phyloP scores from a whole-genome alignment of 2,329 filamentous ascomycete species.

The Sporothrix brasiliensis region DNA sequence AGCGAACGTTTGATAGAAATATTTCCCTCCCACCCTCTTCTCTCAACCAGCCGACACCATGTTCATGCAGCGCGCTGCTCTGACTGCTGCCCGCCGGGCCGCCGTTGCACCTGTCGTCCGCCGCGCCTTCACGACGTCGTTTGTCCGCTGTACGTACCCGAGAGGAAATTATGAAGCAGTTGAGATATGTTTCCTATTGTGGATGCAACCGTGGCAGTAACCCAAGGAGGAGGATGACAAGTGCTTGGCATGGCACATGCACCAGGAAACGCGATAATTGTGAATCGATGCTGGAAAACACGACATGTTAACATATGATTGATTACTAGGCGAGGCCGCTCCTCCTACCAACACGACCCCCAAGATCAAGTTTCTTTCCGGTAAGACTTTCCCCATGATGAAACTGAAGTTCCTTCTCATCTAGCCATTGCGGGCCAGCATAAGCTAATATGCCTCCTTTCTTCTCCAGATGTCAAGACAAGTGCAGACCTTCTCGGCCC shows the following conservation, averaged over 20 bases:
- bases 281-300: not conserved
- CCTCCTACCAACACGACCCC: constrained; percentile 35
- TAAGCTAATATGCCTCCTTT: not conserved
- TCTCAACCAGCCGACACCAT: constrained; percentile 43
- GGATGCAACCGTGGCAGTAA: not conserved
- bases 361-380: constrained; percentile 49
- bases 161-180: not conserved
- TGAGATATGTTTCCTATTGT: not conserved
- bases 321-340: constrained; percentile 43
- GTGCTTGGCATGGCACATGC: constrained; percentile 2
- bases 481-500: constrained; percentile 83
- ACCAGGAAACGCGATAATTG: too few relatives aligned
- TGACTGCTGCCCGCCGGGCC: constrained; percentile 63
- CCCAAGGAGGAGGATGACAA: not conserved
- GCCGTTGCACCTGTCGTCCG: constrained; percentile 56
- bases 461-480: constrained; percentile 71
- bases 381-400: constrained; percentile 44
- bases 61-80: constrained; percentile 66
- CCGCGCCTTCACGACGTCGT: constrained; percentile 63
- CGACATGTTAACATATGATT: constrained; percentile 32
- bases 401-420: not conserved
- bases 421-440: too few relatives aligned
- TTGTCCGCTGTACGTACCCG: constrained; percentile 60
- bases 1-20: not conserved
- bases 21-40: not conserved